Conservation (phyloP, 495 filamentous ascomycete species). For the Apodospora peruviana region DNA sequence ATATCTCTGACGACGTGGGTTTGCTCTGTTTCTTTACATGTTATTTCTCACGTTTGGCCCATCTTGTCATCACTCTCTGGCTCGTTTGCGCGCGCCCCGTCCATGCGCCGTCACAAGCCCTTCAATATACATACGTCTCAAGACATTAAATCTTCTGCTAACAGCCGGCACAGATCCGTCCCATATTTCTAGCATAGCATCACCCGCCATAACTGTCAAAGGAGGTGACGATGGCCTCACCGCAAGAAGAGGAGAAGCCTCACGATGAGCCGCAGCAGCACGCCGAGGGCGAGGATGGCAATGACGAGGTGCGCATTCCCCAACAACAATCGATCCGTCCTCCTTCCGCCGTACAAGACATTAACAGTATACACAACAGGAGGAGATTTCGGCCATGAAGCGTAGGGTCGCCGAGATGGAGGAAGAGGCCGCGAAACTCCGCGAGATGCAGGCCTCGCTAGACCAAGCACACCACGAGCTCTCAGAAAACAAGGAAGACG, state of each 20-base stretch:
- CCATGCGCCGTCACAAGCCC: constrained; percentile 11
- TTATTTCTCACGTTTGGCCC: constrained; percentile 39
- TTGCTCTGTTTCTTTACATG: constrained; percentile 19
- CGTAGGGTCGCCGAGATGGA: constrained; percentile 98
- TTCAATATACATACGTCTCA: not conserved
- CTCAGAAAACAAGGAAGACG: constrained; percentile 89
- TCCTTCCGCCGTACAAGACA: not conserved
- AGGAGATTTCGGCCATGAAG: constrained; percentile 99
- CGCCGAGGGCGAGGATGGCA: constrained; percentile 33
- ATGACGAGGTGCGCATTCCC: constrained; percentile 36
- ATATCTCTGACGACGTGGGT: not conserved
- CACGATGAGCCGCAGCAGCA: constrained; percentile 24
- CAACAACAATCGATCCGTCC: not conserved
- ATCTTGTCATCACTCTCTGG: constrained; percentile 51
- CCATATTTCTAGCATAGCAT: too few relatives aligned
- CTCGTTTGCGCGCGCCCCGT: constrained; percentile 24
- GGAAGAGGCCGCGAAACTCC: constrained; percentile 89
- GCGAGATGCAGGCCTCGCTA: constrained; percentile 90
- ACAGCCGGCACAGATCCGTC: too few relatives aligned
- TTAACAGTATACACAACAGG: constrained; percentile 24
- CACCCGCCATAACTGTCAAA: too few relatives aligned
- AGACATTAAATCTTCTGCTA: too few relatives aligned
- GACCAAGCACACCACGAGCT: constrained; percentile 79
- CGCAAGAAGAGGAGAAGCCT: constrained; percentile 22
- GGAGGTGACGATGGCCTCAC: constrained; percentile 17